Evolutionary conservation across 2,329 filamentous ascomycete species (phyloP).

Genomic region (Cadophora luteo-olivacea): DNA sequence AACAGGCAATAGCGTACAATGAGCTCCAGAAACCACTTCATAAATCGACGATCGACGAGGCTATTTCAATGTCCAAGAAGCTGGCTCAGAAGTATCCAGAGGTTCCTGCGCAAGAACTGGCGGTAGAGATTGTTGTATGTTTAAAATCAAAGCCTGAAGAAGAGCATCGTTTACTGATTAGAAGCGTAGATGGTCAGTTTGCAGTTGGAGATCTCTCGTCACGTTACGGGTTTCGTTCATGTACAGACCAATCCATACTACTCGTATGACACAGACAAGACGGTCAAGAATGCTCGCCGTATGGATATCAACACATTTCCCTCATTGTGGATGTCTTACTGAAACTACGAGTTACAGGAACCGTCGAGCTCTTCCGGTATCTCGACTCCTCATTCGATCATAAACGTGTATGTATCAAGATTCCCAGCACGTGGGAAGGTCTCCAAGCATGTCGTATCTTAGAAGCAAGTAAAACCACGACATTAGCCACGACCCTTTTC

Average conservation of each 20-base stretch:
- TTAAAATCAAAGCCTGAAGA: not conserved
- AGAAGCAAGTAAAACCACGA: constrained; percentile 59
- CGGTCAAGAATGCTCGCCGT: constrained; percentile 58
- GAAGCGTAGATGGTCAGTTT: constrained; percentile 58
- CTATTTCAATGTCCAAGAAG: constrained; percentile 46
- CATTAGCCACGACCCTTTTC: constrained; percentile 68
- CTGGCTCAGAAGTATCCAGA: constrained; percentile 45
- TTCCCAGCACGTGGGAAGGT: constrained; percentile 68
- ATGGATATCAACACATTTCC: not conserved
- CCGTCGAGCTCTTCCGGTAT: constrained; percentile 54
- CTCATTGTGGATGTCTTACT: not conserved
- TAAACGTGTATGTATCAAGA: constrained; percentile 65
- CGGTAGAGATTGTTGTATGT: constrained; percentile 60
- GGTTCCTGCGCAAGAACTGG: constrained; percentile 53
- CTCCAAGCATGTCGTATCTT: constrained; percentile 63
- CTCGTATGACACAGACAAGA: constrained; percentile 57
- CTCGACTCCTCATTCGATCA: constrained; percentile 53
- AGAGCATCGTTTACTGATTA: not conserved
- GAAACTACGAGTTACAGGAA: constrained; percentile 48
- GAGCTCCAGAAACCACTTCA: constrained; percentile 54
- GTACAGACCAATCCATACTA: constrained; percentile 66
- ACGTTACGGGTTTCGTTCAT: constrained; percentile 59
- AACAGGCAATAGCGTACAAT: constrained; percentile 56
- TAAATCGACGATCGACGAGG: constrained; percentile 47
- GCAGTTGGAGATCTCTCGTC: constrained; percentile 55